Conservation (phyloP, 176 grass and related monocot genomes). For the Musa itinerans region DNA sequence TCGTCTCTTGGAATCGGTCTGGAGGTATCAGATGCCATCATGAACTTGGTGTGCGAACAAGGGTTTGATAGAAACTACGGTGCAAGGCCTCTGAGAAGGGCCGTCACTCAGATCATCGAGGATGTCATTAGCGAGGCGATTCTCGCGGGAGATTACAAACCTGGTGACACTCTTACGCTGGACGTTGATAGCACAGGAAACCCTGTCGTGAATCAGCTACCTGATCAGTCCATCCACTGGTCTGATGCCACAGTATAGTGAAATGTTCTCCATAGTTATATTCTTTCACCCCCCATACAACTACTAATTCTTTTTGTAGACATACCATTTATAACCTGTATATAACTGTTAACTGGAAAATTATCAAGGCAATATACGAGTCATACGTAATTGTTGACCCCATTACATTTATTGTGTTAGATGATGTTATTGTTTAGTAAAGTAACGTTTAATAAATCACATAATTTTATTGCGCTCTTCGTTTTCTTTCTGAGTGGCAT, state of each 20-base stretch:
- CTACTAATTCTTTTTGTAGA: conserved; percentile 2
- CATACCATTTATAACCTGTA: background rate
- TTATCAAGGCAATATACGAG: too few species aligned
- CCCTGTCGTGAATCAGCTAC: conserved; percentile 38
- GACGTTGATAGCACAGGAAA: conserved; percentile 48
- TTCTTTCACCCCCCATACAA: background rate
- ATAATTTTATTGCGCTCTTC: too few species aligned
- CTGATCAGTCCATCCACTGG: conserved; percentile 38
- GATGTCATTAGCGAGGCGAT: conserved; percentile 81
- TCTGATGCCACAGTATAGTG: conserved; percentile 35
- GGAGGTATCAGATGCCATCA: conserved; percentile 67
- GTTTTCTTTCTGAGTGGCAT: too few species aligned
- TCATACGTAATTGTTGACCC: too few species aligned
- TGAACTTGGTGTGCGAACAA: conserved; percentile 60
- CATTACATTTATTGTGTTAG: too few species aligned
- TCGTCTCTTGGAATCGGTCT: conserved; percentile 56
- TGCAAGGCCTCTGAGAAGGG: conserved; percentile 67
- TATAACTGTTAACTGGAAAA: background rate
- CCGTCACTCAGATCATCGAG: conserved; percentile 68
- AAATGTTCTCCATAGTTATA: background rate
- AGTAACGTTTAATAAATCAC: too few species aligned
- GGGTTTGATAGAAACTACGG: conserved; percentile 83
- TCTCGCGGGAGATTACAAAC: conserved; percentile 71
- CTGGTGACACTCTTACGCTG: conserved; percentile 69
- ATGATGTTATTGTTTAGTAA: too few species aligned